These are phyloP conservation scores for Fraxinus velutina DNA, from an alignment of 305 asterid species.

Conservation along the genomic window DNA sequence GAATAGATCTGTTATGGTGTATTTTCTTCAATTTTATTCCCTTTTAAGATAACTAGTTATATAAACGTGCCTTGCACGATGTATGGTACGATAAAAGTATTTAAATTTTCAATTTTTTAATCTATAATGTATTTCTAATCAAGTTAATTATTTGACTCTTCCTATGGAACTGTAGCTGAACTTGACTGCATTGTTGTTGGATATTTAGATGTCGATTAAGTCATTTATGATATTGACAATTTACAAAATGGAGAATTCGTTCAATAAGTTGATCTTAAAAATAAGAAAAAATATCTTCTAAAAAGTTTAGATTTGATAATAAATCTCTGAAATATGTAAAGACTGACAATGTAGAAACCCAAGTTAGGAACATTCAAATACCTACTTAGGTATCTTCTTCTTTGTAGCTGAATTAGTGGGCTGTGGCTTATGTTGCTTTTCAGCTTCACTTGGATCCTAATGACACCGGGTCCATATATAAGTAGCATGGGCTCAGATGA, in stretches of 20 bases:
- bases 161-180: not conserved
- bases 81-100: not conserved
- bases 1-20: slow-evolving; percentile 10
- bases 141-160: not conserved
- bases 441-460: not conserved
- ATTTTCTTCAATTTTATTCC: not conserved
- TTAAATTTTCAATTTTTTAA: not conserved
- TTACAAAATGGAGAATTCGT: not conserved
- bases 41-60: not conserved
- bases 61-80: not conserved
- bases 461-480: not conserved
- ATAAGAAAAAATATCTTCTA: not conserved
- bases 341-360: not conserved
- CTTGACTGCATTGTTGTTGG: not conserved
- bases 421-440: not conserved
- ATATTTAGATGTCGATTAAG: not conserved
- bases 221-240: not conserved
- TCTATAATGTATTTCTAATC: not conserved
- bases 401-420: not conserved
- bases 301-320: not conserved
- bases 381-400: not conserved
- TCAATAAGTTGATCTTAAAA: not conserved
- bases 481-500: not conserved
- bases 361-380: not conserved
- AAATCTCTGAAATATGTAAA: not conserved